Evolutionary conservation across 1,139 yeast species (phyloP), one percentile per base, ranked within the genome.

Genomic region (Nakaseomyces glabratus): DNA sequence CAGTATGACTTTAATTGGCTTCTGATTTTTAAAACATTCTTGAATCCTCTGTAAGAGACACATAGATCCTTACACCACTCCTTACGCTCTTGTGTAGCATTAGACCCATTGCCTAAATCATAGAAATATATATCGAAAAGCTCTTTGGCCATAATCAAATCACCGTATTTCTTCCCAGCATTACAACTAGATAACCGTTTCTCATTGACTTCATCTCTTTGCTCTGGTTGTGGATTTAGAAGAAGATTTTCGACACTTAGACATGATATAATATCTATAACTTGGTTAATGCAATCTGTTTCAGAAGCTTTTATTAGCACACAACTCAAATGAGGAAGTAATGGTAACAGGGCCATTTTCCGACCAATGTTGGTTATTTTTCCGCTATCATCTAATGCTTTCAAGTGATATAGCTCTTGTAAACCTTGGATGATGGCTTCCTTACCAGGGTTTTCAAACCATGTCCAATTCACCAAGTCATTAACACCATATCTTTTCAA

Each of bases 391-490:
- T 82, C 75, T 34, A 90, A 63, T 0, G 98, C 97, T 2, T 78
- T 77, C 31, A 90, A 63, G 3, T 85, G 70, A 54, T 80, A 84
- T 30, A 93, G 67, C 32, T 86, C 82, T 39, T 78, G 74, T 37
- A 90, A 65, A 0, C 95, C 94, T 39, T 86, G 66, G 13, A 81
- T 58, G 23, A 90, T 67, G 0, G 96, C 71, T 10, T 77, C 82
- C 45, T 74, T 70, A 2, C 93, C 88, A 0, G 98, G 98, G 44
- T 82, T 73, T 52, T 90, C 95, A 32, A 93, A 66, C 97, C 97
- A 90, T 11, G 82, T 69, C 88, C 96, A 90, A 37, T 76, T 73
- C 31, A 86, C 60, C 26, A 90, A 71, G 59, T 90, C 93, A 41
- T 81, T 76, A 6, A 88, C 85, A 4, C 93, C 90, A 29, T 85